Base-by-base conservation (phyloP, 139 green algal species). In the Chlamydomonas eustigma region DNA sequence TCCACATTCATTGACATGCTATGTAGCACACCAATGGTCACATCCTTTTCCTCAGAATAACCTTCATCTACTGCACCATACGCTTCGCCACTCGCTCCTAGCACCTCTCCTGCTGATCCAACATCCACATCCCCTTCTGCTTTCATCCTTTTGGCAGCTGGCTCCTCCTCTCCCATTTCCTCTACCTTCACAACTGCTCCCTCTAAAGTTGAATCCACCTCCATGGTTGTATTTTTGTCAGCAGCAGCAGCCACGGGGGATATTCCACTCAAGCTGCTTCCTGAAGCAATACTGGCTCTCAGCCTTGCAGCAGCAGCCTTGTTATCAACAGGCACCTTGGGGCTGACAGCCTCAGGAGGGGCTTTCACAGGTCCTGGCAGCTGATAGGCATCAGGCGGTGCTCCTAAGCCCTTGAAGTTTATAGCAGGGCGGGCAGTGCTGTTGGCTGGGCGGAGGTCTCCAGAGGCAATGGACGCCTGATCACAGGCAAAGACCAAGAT, bases 221-320 rank as follows among this genome's bases (percentile, higher is more conserved):
- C 64, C 39, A 70, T 34, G 4, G 63, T 44, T n/a, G 28, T 2
- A 8, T 67, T 66, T 4, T 32, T 74, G 77, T 30, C 74, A 63
- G 22, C 39, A 50, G 64, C 71, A 51, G 36, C 51, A 8, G 8
- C 50, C 37, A 3, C 66, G 50, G 65, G 33, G 35, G 2, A 50
- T 5, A 18, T 44, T 25, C 32, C 39, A 28, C 77, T 51, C 37
- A 39, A 68, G 25, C 37, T 76, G 66, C 66, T 22, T 34, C 8
- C 24, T n/a, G n/a, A 25, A 65, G n/a, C 71, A 3, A 22, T 33
- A 22, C 32, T 77, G 35, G 64, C 69, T 36, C 35, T 5, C 44
- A 77, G 34, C 68, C 84, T 74, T 80, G 89, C 77, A 0, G 90
- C 90, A 28, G 89, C 89, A 22, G 69, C 83, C 80, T 91, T 92